phyloP scores from a whole-genome alignment of 768 basidiomycete genomes.

The Pisolithus tinctorius region DNA sequence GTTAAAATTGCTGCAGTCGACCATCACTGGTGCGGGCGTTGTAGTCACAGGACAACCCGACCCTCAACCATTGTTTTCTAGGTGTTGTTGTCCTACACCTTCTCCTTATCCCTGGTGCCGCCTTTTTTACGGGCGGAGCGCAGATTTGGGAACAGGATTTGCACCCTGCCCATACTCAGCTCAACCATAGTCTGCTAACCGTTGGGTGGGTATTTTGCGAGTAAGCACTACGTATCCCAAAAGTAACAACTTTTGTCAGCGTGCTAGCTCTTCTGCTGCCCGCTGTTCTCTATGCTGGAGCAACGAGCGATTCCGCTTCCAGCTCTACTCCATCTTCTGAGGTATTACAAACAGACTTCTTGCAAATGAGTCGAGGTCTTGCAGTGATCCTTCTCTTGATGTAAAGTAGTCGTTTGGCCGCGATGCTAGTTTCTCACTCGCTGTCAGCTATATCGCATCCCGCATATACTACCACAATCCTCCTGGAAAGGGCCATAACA shows the following conservation, averaged over 20 bases:
- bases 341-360: constrained; percentile 34
- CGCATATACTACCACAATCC: constrained; percentile 68
- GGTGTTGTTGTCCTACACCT: constrained; percentile 72
- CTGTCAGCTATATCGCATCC: constrained; percentile 53
- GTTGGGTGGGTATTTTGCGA: constrained; percentile 44
- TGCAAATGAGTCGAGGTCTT: constrained; percentile 60
- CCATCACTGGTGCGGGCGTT: constrained; percentile 47
- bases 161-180: constrained; percentile 55
- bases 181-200: constrained; percentile 64
- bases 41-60: background rate
- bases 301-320: background rate
- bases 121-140: constrained; percentile 70
- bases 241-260: constrained; percentile 25
- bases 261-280: constrained; percentile 60
- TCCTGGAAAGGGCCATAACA: constrained; percentile 49
- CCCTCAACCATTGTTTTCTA: constrained; percentile 10
- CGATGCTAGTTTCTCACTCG: background rate
- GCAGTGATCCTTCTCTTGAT: constrained; percentile 56
- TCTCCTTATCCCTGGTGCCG: constrained; percentile 60
- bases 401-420: constrained; percentile 27
- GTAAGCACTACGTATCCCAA: background rate
- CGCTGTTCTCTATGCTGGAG: constrained; percentile 56
- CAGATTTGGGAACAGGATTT: constrained; percentile 60
- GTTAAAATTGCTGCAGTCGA: constrained; percentile 59
- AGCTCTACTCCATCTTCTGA: constrained; percentile 28